phyloP scores from a whole-genome alignment of 23 red algal species.

The Gracilaria domingensis region DNA sequence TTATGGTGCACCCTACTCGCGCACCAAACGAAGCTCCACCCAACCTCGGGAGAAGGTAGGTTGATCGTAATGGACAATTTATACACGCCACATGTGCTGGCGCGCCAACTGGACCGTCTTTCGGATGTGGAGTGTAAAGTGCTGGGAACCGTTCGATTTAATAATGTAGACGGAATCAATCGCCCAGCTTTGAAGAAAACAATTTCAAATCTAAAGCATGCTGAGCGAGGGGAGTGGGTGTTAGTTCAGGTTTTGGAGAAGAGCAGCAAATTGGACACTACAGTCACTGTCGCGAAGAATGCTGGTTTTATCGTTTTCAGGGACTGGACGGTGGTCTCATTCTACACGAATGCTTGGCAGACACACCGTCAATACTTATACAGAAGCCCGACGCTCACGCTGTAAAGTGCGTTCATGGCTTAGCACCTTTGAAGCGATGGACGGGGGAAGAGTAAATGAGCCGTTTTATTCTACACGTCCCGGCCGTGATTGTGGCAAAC shows the following conservation, averaged over 20 bases:
- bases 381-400: neutral
- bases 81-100: neutral
- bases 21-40: neutral
- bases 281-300: neutral
- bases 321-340: neutral
- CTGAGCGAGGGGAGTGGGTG: neutral
- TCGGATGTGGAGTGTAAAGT: neutral
- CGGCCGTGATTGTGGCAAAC: neutral
- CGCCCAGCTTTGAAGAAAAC: neutral
- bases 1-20: conserved; percentile 15
- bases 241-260: neutral
- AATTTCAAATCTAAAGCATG: neutral
- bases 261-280: neutral
- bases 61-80: conserved; percentile 1
- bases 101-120: neutral
- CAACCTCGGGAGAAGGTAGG: neutral
- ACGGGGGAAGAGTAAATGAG: neutral
- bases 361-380: neutral
- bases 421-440: neutral
- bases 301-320: neutral
- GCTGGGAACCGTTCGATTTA: neutral
- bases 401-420: neutral
- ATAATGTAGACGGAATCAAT: neutral
- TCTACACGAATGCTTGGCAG: neutral
- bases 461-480: neutral